Conservation (phyloP, 2,329 filamentous ascomycete genomes). For the Thielaviopsis punctulata region DNA sequence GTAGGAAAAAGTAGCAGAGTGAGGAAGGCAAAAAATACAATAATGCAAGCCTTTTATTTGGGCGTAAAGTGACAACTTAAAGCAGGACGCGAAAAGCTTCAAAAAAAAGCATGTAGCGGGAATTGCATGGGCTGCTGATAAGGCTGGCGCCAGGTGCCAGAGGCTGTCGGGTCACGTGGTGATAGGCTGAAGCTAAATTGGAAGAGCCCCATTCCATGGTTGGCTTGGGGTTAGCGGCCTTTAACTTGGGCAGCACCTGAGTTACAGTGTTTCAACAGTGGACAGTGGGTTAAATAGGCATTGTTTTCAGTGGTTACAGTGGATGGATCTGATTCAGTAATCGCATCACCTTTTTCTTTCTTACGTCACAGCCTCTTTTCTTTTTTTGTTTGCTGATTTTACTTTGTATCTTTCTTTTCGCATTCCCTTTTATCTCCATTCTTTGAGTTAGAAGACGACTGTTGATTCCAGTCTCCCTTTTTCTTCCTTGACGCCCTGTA, state of each 20-base stretch:
- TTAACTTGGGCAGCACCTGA: too few relatives aligned
- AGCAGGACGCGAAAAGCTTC: conserved; percentile 11
- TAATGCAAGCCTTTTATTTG: neutral
- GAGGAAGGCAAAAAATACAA: neutral
- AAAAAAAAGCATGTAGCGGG: neutral
- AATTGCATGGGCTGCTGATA: conserved; percentile 9
- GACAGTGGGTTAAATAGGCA: too few relatives aligned
- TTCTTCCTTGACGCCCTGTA: too few relatives aligned
- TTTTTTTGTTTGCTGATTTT: neutral
- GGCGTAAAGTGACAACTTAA: conserved; percentile 5
- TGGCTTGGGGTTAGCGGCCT: too few relatives aligned
- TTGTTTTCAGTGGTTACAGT: too few relatives aligned
- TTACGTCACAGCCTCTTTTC: neutral
- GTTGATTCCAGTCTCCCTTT: neutral
- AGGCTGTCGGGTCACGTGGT: conserved; percentile 2
- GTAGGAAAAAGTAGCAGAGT: neutral
- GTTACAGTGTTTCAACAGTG: too few relatives aligned
- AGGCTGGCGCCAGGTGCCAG: neutral
- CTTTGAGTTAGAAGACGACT: neutral
- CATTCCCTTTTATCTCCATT: neutral
- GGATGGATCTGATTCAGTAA: neutral
- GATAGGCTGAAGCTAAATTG: too few relatives aligned
- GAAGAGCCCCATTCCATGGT: too few relatives aligned
- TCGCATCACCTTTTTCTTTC: neutral
- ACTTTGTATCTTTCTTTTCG: neutral